Percentiles rank a stretch among this genome's conserved stretches.
Evolutionary conservation across 1,284 basidiomycete genomes (phyloP).

Genomic region (Kwoniella shivajii): DNA sequence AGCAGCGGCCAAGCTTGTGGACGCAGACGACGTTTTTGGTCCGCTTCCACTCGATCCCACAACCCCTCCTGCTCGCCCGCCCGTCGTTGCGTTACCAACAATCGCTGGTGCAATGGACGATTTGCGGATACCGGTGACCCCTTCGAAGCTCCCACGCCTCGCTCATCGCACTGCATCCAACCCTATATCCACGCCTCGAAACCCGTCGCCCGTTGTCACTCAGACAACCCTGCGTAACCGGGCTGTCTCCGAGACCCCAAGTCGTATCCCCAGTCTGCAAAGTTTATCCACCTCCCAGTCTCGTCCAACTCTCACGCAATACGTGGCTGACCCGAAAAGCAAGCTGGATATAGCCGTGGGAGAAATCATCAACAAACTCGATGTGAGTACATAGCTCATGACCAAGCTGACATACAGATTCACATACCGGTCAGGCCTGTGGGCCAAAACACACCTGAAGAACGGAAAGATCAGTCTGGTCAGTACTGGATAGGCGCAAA

Average conservation of each 20-base stretch:
- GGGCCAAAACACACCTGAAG: constrained; percentile 34
- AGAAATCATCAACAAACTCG: constrained; percentile 82
- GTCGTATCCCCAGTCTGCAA: constrained; percentile 9
- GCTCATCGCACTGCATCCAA: constrained; percentile 15
- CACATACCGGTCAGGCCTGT: constrained; percentile 77
- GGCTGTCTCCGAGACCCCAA: constrained; percentile 25
- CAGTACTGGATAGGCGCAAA: constrained; percentile 94
- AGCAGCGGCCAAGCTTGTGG: too few species aligned
- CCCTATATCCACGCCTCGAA: constrained; percentile 5
- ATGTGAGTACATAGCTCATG: constrained; percentile 58
- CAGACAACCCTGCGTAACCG: constrained; percentile 11
- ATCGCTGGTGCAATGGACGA: too few species aligned
- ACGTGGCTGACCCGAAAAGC: constrained; percentile 81
- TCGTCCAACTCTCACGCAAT: constrained; percentile 64
- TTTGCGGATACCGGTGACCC: too few species aligned
- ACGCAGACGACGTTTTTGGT: not conserved
- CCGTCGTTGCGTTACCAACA: too few species aligned
- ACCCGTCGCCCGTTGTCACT: too few species aligned
- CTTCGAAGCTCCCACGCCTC: too few species aligned
- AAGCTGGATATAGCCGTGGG: constrained; percentile 90
- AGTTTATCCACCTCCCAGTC: not conserved
- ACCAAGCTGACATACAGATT: constrained; percentile 42
- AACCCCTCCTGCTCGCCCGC: too few species aligned
- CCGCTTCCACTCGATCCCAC: not conserved
- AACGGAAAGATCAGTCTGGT: constrained; percentile 85